A percentile compares a stretch with the other conserved stretches of the same genome.
Conservation (phyloP, 352 stramenopile species). For the Pythium rishiriense region DNA sequence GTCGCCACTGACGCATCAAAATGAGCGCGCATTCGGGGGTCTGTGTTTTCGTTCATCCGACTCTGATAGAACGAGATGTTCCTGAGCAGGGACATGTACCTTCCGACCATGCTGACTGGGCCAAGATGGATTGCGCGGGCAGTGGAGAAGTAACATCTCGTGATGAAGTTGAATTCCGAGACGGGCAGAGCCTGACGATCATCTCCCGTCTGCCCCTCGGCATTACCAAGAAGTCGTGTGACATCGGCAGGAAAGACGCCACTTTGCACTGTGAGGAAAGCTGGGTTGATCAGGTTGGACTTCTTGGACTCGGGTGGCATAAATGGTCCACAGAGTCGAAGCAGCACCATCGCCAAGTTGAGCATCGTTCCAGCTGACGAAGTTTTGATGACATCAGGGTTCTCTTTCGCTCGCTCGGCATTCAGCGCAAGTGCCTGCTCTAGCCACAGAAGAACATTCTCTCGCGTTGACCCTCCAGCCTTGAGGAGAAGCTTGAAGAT, state of each 20-base stretch:
- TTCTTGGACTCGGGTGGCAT: slow-evolving; percentile 79
- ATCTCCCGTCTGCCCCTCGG: slow-evolving; percentile 31
- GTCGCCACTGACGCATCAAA: slow-evolving; percentile 69
- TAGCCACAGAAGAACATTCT: slow-evolving; percentile 74
- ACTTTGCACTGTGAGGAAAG: slow-evolving; percentile 53
- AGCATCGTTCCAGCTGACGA: slow-evolving; percentile 77
- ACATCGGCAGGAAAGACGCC: slow-evolving; percentile 64
- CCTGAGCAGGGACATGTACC: slow-evolving; percentile 87
- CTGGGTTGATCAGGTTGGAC: slow-evolving; percentile 61
- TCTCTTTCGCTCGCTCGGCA: slow-evolving; percentile 74
- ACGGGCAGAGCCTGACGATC: slow-evolving; percentile 22
- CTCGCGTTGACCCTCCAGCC: slow-evolving; percentile 48
- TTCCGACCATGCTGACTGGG: slow-evolving; percentile 79
- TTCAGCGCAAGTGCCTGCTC: slow-evolving; percentile 78
- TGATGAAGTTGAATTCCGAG: slow-evolving; percentile 95
- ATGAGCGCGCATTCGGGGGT: slow-evolving; percentile 69
- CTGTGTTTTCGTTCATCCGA: slow-evolving; percentile 72
- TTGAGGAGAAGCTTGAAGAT: slow-evolving; percentile 75
- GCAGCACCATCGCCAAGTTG: slow-evolving; percentile 75
- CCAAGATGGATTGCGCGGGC: slow-evolving; percentile 92
- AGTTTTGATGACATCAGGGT: slow-evolving; percentile 65
- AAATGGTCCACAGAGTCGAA: slow-evolving; percentile 83
- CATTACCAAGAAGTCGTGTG: slow-evolving; percentile 49
- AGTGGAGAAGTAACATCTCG: slow-evolving; percentile 96
- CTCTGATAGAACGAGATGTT: slow-evolving; percentile 89